Evolutionary conservation across 2,329 filamentous ascomycete species (phyloP), one percentile per base, ranked within the genome.

Genomic region (Zalaria obscura): DNA sequence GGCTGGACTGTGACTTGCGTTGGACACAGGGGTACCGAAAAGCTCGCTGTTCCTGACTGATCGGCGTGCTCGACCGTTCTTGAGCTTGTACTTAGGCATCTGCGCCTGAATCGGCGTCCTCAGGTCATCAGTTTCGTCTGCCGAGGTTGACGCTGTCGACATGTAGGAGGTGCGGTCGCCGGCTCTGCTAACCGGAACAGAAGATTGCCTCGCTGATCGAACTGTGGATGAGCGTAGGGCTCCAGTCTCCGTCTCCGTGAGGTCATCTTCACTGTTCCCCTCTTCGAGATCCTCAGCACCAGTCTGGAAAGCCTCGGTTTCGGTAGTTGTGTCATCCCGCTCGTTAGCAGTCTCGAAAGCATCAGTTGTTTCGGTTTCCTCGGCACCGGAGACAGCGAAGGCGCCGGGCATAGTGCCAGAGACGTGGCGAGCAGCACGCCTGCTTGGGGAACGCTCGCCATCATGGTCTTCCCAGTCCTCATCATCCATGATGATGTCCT

Each of bases 291-390:
- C 77, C 56, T 96, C 91, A 10, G 78, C 76, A n/a, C 84, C 87
- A 3, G 89, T 95, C 58, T 93, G 83, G 75, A 96, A 96, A 48
- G 86, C 86, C 51, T 96, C 89, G 7, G 87, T 93, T 63, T 93
- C 88, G 0, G 86, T 94, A 8, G 69, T 75, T 5, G 67, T 72
- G 42, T 55, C 61, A 27, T 74, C 74, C 27, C 78, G 77, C 61
- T 95, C 89, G 53, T 93, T 84, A 25, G 79, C 79, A 35, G 79
- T 83, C 56, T 83, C 78, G 46, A 83, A 83, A 34, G 69, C 72
- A 56, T 78, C 75, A 27, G 68, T 68, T 9, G 50, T 51, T 28
- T 49, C 49, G 45, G 85, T 83, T 54, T 80, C 77, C 18, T 18
- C 18, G 18, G 18, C 18, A 18, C 18, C 18, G 2, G 18, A 18